Conservation (phyloP, 1,139 yeast genomes). For the Diutina neorugosa region DNA sequence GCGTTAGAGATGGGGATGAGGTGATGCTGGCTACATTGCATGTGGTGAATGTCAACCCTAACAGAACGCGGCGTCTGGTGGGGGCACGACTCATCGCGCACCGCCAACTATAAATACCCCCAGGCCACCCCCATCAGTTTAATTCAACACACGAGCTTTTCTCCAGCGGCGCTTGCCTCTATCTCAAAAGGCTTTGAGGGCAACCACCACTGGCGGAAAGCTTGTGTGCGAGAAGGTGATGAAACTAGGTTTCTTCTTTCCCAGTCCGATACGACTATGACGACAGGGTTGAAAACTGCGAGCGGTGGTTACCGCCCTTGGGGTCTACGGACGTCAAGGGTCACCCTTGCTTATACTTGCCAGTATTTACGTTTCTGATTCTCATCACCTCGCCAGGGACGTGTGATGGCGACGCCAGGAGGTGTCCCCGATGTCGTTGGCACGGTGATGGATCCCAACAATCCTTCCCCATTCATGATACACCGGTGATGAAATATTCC, state of each 20-base stretch:
- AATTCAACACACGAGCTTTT: neutral
- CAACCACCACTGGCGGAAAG: neutral
- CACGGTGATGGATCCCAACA: neutral
- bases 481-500: slow-evolving; percentile 63
- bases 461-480: neutral
- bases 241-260: slow-evolving; percentile 63
- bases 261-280: slow-evolving; percentile 80
- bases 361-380: slow-evolving; percentile 72
- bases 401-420: slow-evolving; percentile 6
- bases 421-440: neutral
- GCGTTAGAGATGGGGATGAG: too few relatives aligned
- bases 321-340: slow-evolving; percentile 26
- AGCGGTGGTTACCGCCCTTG: slow-evolving; percentile 16
- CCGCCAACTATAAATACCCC: neutral
- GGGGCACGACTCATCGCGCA: neutral
- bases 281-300: slow-evolving; percentile 66
- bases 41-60: neutral
- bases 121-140: neutral
- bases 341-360: slow-evolving; percentile 57
- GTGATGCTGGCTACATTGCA: too few relatives aligned
- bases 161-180: neutral
- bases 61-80: neutral
- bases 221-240: slow-evolving; percentile 23
- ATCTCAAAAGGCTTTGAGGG: neutral
- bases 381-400: slow-evolving; percentile 11